Conservation (phyloP, 495 filamentous ascomycete genomes). For the Hyaloscypha hepaticicola region DNA sequence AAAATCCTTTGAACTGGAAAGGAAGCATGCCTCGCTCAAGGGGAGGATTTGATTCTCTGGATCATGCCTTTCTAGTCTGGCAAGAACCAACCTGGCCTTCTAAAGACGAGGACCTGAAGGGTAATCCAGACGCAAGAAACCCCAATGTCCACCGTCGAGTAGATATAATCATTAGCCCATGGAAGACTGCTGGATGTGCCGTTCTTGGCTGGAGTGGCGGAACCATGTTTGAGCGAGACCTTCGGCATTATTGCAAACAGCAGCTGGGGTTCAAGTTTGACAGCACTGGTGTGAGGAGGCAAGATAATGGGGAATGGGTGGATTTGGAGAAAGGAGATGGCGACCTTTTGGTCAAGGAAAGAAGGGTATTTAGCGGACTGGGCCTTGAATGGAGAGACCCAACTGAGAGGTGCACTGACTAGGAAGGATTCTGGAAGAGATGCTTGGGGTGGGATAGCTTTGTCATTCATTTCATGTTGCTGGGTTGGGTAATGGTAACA, state of each 20-base stretch:
- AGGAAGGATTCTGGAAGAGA: neutral
- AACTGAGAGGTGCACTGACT: constrained; percentile 74
- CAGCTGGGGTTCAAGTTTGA: constrained; percentile 80
- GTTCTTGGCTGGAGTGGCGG: constrained; percentile 87
- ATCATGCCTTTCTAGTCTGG: constrained; percentile 94
- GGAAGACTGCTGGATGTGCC: constrained; percentile 84
- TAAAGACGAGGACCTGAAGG: constrained; percentile 33
- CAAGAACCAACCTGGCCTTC: constrained; percentile 66
- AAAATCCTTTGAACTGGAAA: constrained; percentile 60
- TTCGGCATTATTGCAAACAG: constrained; percentile 77
- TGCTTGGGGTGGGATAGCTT: neutral
- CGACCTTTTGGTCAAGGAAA: constrained; percentile 54
- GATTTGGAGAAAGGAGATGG: constrained; percentile 53
- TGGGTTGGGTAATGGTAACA: too few relatives aligned
- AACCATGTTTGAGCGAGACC: constrained; percentile 85
- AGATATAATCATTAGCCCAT: constrained; percentile 90
- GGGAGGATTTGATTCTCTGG: constrained; percentile 77
- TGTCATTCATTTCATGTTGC: too few relatives aligned
- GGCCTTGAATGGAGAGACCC: constrained; percentile 73
- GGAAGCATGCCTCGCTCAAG: constrained; percentile 37
- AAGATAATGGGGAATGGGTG: constrained; percentile 61
- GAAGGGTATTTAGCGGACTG: constrained; percentile 74
- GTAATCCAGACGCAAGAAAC: constrained; percentile 50
- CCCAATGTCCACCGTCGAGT: constrained; percentile 80
- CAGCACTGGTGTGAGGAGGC: constrained; percentile 77